phyloP scores from a whole-genome alignment of 75 land plant genomes.

The Pinus albicaulis region DNA sequence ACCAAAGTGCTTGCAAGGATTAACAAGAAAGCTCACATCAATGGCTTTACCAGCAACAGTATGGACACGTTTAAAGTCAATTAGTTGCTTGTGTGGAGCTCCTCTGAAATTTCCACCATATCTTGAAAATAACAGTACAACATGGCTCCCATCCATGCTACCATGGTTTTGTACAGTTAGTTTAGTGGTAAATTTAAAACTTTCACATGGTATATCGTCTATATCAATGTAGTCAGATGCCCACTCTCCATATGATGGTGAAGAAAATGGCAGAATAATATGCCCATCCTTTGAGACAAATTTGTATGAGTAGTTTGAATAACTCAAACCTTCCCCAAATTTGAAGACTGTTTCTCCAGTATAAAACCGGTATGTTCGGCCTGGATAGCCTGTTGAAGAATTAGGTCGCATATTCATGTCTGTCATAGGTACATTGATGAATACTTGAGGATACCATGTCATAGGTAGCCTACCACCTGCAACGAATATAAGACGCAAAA shows the following conservation, averaged over 20 bases:
- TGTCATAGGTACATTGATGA: constrained; percentile 73
- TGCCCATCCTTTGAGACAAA: constrained; percentile 22
- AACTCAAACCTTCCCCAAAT: constrained; percentile 93
- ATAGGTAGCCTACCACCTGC: constrained; percentile 87
- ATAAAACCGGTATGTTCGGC: constrained; percentile 91
- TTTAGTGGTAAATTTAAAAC: constrained; percentile 32
- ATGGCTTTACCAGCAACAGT: constrained; percentile 11
- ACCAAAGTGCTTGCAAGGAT: constrained; percentile 67
- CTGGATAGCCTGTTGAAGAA: constrained; percentile 73
- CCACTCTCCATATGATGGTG: too few species aligned
- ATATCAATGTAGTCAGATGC: constrained; percentile 10
- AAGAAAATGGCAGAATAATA: not conserved
- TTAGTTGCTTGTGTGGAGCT: constrained; percentile 62
- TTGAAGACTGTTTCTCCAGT: constrained; percentile 63
- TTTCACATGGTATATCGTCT: constrained; percentile 21
- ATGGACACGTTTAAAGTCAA: constrained; percentile 60
- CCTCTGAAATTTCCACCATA: constrained; percentile 30
- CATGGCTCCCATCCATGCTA: constrained; percentile 58
- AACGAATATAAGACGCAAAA: not conserved
- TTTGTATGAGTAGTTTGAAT: constrained; percentile 44
- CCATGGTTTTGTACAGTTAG: constrained; percentile 65
- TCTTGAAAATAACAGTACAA: constrained; percentile 58
- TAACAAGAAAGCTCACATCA: constrained; percentile 33
- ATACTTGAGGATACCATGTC: constrained; percentile 93
- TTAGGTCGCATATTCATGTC: constrained; percentile 94